Evolutionary conservation across 108 stramenopile genomes (phyloP).

Genomic region (Cyclotella choctawhatcheeana): DNA sequence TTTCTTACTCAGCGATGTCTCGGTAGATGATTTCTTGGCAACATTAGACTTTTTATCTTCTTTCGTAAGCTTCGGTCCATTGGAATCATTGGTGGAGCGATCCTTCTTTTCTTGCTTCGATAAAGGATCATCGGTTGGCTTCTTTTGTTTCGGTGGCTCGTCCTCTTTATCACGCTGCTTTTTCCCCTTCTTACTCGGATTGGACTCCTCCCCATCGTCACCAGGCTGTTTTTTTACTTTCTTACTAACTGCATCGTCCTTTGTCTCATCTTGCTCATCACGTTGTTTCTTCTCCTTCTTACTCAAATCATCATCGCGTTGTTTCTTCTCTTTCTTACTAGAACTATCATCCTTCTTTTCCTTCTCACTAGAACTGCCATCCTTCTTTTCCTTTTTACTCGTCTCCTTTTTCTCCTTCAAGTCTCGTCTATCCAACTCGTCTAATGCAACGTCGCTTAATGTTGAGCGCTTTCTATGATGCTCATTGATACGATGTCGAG

Average conservation of each 20-base stretch:
- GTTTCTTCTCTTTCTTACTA: background rate
- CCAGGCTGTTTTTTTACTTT: background rate
- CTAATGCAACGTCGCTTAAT: background rate
- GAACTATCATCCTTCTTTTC: background rate
- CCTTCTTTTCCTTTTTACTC: too few relatives aligned
- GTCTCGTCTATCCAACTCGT: background rate
- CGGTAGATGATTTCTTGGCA: background rate
- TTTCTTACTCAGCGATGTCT: background rate
- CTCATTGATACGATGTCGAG: background rate
- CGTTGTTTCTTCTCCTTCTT: background rate
- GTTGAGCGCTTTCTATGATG: background rate
- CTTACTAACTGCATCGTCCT: background rate
- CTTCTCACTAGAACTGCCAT: background rate
- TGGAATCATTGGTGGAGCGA: background rate
- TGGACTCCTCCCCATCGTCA: background rate
- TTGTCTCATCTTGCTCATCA: too few relatives aligned
- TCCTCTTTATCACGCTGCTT: background rate
- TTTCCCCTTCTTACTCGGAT: background rate
- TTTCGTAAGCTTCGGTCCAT: background rate
- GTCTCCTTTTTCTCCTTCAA: background rate
- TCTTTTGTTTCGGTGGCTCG: background rate
- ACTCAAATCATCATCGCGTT: background rate
- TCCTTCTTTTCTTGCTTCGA: conserved; percentile 5
- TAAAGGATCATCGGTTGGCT: background rate
- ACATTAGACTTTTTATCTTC: background rate